phyloP scores from a whole-genome alignment of 2,329 filamentous ascomycete genomes.

The Simplicillium sp. region DNA sequence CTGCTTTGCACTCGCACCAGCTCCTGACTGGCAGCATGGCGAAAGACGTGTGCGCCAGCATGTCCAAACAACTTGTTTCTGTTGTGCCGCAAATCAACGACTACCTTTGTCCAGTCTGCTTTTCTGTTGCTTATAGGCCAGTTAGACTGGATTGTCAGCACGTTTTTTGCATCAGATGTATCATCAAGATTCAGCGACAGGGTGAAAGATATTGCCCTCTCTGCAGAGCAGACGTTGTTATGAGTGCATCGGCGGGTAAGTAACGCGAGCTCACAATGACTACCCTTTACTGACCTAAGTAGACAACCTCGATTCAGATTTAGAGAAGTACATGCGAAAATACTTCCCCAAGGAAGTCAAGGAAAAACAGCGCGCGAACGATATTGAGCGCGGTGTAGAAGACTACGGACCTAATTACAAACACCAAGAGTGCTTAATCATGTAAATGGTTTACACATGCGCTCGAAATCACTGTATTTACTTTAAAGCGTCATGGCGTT shows the following conservation, averaged over 20 bases:
- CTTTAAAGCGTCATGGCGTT: too few species aligned
- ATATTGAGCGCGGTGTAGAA: constrained; percentile 65
- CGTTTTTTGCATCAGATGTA: constrained; percentile 75
- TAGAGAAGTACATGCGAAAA: constrained; percentile 60
- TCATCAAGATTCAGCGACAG: constrained; percentile 69
- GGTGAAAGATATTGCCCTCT: constrained; percentile 63
- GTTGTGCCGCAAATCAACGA: constrained; percentile 77
- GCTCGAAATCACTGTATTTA: too few species aligned
- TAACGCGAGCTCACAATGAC: neutral
- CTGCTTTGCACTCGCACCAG: constrained; percentile 46
- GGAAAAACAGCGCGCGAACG: constrained; percentile 61
- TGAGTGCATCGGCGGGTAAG: constrained; percentile 58
- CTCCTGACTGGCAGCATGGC: constrained; percentile 60
- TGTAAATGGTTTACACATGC: constrained; percentile 29
- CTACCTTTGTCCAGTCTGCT: constrained; percentile 74
- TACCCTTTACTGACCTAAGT: constrained; percentile 1
- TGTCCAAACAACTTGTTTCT: constrained; percentile 62
- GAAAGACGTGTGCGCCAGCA: constrained; percentile 64
- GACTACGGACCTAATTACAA: constrained; percentile 59
- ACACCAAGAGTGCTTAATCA: constrained; percentile 47
- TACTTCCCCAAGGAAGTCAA: constrained; percentile 68
- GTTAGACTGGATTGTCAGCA: constrained; percentile 68
- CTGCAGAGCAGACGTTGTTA: constrained; percentile 63
- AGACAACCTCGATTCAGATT: constrained; percentile 61
- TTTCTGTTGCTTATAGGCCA: constrained; percentile 69